Evolutionary conservation across 1,284 basidiomycete species (phyloP), one percentile per base, ranked within the genome.

Genomic region (Gymnopus androsaceus): DNA sequence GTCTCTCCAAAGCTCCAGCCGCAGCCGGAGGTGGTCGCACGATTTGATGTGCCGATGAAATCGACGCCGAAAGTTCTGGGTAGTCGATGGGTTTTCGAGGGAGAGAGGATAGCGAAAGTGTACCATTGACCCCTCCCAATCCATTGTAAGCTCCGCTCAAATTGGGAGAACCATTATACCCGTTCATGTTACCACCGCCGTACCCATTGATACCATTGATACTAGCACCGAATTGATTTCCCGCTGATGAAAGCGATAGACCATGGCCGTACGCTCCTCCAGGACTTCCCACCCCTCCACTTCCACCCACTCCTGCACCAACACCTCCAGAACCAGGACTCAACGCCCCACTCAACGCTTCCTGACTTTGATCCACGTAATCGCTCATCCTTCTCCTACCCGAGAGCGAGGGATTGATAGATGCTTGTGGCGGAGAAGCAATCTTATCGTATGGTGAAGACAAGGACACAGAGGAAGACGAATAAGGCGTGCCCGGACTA

Each of bases 21-120:
- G 83, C 90, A 0, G 80, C 80, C 1, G 92, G 90, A 5, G 94
- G 92, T 0, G 88, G 90, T 19, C 91, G 83, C 33, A 90, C 78
- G 6, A 90, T 76, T 9, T 84, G 80, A 44, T 81, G 77, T 17
- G 45, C 25, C 21, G 47, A 70, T 52, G 77, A n/a, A n/a, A n/a
- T n/a, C n/a, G n/a, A n/a, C n/a, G n/a, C n/a, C n/a, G n/a, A 82
- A 46, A 84, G 81, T 63, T 87, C 85, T 1, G 92, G 94, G 62
- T 95, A 95, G 68, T 93, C 92, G 59, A 95, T 90, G 0, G 82
- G 70, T 2, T 79, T 69, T 2, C 81, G 79, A 49, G 59, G 75
- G n/a, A 23, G 14, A 8, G 46, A 30, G n/a, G 52, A 25, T 66
- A 25, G n/a, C n/a, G n/a, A n/a, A n/a, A n/a, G 61, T 73, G 15